These are phyloP conservation scores for Firmiana major DNA, from an alignment of 345 rosid species.

Conservation along the genomic window DNA sequence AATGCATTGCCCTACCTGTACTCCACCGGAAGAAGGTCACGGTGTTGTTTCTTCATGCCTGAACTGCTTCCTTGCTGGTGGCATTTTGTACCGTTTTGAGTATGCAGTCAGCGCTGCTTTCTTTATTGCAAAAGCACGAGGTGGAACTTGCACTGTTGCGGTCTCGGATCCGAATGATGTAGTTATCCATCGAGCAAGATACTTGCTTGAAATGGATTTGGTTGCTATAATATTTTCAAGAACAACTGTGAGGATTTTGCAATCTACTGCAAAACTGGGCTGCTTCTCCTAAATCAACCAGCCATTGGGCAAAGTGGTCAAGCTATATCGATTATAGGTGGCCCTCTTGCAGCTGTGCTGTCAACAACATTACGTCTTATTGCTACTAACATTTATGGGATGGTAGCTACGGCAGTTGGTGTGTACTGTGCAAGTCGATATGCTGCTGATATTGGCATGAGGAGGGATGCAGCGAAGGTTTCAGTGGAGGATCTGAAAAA, in stretches of 20 bases:
- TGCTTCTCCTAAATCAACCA: conserved; percentile 52
- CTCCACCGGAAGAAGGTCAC: conserved; percentile 43
- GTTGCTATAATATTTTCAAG: conserved; percentile 74
- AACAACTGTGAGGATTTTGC: conserved; percentile 87
- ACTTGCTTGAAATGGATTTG: conserved; percentile 81
- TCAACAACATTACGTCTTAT: conserved; percentile 69
- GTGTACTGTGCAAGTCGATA: conserved; percentile 75
- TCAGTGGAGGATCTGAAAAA: conserved; percentile 69
- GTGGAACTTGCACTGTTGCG: conserved; percentile 90
- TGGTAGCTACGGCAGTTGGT: conserved; percentile 73
- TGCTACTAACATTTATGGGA: conserved; percentile 73
- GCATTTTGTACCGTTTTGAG: conserved; percentile 68
- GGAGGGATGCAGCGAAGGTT: conserved; percentile 70
- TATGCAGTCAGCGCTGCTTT: conserved; percentile 71
- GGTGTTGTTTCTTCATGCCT: conserved; percentile 86
- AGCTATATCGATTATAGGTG: conserved; percentile 66
- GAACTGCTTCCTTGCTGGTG: conserved; percentile 82
- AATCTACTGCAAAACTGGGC: conserved; percentile 79
- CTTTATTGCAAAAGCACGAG: conserved; percentile 82
- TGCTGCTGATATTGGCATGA: conserved; percentile 84
- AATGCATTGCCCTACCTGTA: conserved; percentile 61
- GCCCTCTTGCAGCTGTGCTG: conserved; percentile 75
- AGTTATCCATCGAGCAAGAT: conserved; percentile 67
- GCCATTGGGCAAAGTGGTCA: conserved; percentile 87
- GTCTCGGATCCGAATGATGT: conserved; percentile 46